Conservation (phyloP, 106 monocot genomes). For the Apostasia shenzhenica region DNA sequence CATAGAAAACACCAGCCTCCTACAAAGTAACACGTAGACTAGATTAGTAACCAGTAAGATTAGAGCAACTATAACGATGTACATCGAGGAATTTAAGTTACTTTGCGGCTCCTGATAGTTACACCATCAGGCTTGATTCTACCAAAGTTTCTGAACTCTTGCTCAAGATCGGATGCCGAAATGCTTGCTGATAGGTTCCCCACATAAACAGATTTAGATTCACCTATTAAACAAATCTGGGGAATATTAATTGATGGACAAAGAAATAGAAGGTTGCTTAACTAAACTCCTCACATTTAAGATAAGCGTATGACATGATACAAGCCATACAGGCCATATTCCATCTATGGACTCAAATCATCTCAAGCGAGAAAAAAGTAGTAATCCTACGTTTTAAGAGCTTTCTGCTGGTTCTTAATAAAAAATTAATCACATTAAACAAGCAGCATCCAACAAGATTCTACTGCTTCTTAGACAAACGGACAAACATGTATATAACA, state of each 20-base stretch:
- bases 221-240: slow-evolving; percentile 25
- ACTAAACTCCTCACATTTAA: background rate
- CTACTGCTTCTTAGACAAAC: no score
- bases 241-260: no score
- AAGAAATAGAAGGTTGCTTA: background rate
- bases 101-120: slow-evolving; percentile 59
- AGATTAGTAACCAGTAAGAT: background rate
- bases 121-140: slow-evolving; percentile 51
- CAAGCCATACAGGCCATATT: background rate
- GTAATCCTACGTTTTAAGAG: no score
- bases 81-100: slow-evolving; percentile 2
- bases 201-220: slow-evolving; percentile 73
- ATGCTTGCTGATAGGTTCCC: slow-evolving; percentile 46
- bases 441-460: no score
- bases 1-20: slow-evolving; percentile 77
- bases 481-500: no score
- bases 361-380: no score
- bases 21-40: slow-evolving; percentile 14
- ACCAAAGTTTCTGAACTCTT: slow-evolving; percentile 61
- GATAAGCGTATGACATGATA: background rate
- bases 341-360: no score
- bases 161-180: slow-evolving; percentile 46
- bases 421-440: no score
- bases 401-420: no score
- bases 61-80: background rate